Base-by-base conservation (phyloP, 345 rosid species). In the Geranium brycei region DNA sequence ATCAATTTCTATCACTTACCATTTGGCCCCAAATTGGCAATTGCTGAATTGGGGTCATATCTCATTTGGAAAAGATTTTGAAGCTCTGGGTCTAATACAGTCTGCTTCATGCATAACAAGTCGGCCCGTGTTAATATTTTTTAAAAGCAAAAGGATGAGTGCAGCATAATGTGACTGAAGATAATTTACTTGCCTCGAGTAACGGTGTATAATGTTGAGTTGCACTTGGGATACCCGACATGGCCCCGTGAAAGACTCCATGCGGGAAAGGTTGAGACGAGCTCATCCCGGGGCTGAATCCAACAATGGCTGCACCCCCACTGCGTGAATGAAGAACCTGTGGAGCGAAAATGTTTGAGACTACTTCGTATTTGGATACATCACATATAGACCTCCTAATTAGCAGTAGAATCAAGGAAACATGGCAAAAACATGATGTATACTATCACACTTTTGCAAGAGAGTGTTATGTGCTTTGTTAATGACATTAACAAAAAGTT, bases 251-350 rank as follows among this genome's bases (percentile, higher is more conserved):
- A 61, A 79, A 83, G 31, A 69, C 13, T 67, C 75, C 74, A 14
- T 68, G 71, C 1, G 84, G 57, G 65, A 63, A 74, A 59, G 80
- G 79, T 41, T 62, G 71, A 60, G 83, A 76, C 64, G 75, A 71
- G 72, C 69, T 83, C 59, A 80, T 73, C 47, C 76, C 81, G 1
- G 75, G 76, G 47, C 64, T 69, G 15, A 72, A 72, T 32, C 88
- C 86, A 5, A 77, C 73, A 19, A 76, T 35, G 18, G 77, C 72
- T 38, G 79, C 62, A 77, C 76, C 73, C 62, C 79, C 70, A 58
- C 84, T 82, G 47, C 79, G 80, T 64, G 83, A 61, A 59, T 82
- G 88, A 66, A 90, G 80, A 75, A 81, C 77, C 95, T 85, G 57
- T 30, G 17, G 59, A 73, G 32, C 53, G 64, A 65, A 63, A 65